A percentile compares a stretch with the other conserved stretches of the same genome.
Evolutionary conservation across 805 yeast genomes (phyloP).

Genomic region (Yamadazyma scolyti): DNA sequence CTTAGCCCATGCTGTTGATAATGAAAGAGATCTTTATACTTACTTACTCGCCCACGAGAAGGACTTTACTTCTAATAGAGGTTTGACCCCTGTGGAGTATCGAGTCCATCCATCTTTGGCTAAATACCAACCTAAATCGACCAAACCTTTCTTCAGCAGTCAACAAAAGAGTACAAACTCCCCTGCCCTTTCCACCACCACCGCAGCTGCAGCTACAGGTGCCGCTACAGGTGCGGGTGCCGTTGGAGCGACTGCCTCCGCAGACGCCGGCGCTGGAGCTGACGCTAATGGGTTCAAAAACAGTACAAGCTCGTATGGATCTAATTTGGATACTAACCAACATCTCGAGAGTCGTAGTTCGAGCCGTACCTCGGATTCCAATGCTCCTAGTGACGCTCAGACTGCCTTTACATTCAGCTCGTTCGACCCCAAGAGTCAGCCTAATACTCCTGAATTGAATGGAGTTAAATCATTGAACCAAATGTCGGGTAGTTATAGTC

Average conservation of each 20-base stretch:
- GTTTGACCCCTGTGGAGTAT: slow-evolving; percentile 66
- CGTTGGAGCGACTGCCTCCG: too few relatives aligned
- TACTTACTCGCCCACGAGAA: slow-evolving; percentile 52
- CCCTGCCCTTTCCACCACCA: too few relatives aligned
- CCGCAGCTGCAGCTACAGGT: too few relatives aligned
- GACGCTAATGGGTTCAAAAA: too few relatives aligned
- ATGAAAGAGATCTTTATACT: slow-evolving; percentile 76
- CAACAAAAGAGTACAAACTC: too few relatives aligned
- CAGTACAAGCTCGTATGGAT: not conserved
- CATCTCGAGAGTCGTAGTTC: not conserved
- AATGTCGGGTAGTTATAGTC: slow-evolving; percentile 11
- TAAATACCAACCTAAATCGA: slow-evolving; percentile 21
- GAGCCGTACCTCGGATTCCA: not conserved
- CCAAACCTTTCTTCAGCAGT: slow-evolving; percentile 31
- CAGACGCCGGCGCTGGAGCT: not conserved
- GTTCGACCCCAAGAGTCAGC: slow-evolving; percentile 31
- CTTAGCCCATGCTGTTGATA: slow-evolving; percentile 73
- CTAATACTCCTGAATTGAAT: slow-evolving; percentile 28
- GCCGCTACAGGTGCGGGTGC: too few relatives aligned
- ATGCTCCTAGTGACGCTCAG: slow-evolving; percentile 3
- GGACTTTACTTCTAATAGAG: slow-evolving; percentile 31
- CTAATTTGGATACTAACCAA: slow-evolving; percentile 1
- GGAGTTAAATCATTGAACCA: slow-evolving; percentile 30
- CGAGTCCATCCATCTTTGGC: slow-evolving; percentile 64
- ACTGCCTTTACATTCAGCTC: slow-evolving; percentile 17